Evolutionary conservation across 345 rosid genomes (phyloP).

Genomic region (Corymbia maculata): DNA sequence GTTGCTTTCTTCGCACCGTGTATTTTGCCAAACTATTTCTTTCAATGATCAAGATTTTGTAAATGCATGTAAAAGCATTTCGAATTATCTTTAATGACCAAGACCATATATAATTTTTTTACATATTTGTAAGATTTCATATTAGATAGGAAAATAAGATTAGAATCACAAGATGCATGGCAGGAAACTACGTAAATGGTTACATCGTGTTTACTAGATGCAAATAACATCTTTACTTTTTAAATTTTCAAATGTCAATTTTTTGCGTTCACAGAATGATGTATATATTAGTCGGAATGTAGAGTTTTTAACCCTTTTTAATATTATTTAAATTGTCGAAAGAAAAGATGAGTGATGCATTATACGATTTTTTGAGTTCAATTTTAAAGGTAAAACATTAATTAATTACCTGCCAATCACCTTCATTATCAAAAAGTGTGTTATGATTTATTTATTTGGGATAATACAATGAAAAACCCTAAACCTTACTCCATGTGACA

Average conservation of each 20-base stretch:
- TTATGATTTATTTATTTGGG: no score
- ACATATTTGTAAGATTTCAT: not conserved
- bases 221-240: not conserved
- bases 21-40: not conserved
- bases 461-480: no score
- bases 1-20: not conserved
- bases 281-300: not conserved
- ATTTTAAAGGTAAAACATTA: not conserved
- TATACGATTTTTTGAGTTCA: not conserved
- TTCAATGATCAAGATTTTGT: not conserved
- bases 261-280: not conserved
- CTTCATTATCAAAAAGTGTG: not conserved
- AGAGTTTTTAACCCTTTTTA: not conserved
- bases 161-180: not conserved
- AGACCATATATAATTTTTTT: not conserved
- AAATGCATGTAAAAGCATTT: not conserved
- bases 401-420: not conserved
- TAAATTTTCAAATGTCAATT: not conserved
- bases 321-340: not conserved
- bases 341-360: not conserved
- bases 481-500: no score
- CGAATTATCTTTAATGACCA: not conserved
- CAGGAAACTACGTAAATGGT: not conserved
- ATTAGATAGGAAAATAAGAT: not conserved
- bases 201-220: not conserved